Conservation (phyloP, 208 protist genomes). For the Crithidia fasciculata region DNA sequence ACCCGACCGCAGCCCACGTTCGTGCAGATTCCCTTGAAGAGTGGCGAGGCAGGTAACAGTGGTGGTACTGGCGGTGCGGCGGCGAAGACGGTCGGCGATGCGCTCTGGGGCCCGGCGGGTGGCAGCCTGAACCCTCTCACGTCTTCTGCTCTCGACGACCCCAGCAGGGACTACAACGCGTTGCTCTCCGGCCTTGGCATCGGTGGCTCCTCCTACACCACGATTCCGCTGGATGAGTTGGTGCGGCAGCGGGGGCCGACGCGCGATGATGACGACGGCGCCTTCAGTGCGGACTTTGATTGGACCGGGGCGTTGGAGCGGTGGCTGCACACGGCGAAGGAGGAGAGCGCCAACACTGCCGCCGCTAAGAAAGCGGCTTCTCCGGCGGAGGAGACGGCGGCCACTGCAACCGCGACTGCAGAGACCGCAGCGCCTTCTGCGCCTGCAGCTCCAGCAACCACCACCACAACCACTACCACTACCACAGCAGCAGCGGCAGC, state of each 20-base stretch:
- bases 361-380: background rate
- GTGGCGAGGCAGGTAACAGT: constrained; percentile 6
- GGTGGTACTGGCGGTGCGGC: background rate
- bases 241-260: constrained; percentile 18
- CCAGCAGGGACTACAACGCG: constrained; percentile 26
- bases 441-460: background rate
- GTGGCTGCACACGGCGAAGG: constrained; percentile 34
- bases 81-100: constrained; percentile 17
- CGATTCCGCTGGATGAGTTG: constrained; percentile 24
- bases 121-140: constrained; percentile 10
- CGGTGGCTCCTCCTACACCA: constrained; percentile 27
- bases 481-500: too few species aligned
- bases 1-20: constrained; percentile 28
- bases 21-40: constrained; percentile 36
- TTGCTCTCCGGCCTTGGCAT: constrained; percentile 38
- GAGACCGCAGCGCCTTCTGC: background rate
- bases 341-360: constrained; percentile 12
- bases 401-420: background rate
- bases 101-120: constrained; percentile 22
- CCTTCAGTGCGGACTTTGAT: constrained; percentile 24
- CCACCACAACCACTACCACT: background rate
- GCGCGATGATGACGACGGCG: constrained; percentile 20
- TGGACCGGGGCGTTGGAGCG: constrained; percentile 44
- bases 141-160: constrained; percentile 1
- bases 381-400: background rate